Evolutionary conservation across 108 stramenopile species (phyloP), one percentile per base, ranked within the genome.

Genomic region (Stephanodiscus minutulus): DNA sequence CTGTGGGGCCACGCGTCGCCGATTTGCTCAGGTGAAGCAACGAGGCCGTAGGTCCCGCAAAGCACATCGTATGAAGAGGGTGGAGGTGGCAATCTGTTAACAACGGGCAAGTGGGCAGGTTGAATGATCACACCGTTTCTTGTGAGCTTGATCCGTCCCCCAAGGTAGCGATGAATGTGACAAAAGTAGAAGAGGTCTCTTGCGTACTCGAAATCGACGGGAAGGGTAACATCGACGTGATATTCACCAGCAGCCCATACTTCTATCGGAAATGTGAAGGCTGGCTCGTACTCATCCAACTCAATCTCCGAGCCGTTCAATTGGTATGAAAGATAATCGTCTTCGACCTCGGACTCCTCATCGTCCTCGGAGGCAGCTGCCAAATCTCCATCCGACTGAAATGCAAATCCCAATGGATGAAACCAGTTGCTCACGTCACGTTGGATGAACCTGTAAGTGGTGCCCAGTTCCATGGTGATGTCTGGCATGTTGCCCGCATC

Each of bases 141-240:
- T 1, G 91, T 73, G 20, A 94, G 74, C 65, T 90, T 85, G 79
- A 95, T 91, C n/a, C 90, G 64, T n/a, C 83, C 90, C 10, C 76
- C 70, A 84, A 91, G 87, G 21, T 52, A 59, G 52, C 76, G 58
- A 79, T 91, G 90, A 39, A 92, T 76, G 74, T 96, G 96, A 72
- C 96, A 96, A 66, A 94, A 96, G 78, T 93, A 94, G 58, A 96
- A 96, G 44, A 96, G 85, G 68, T 96, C 96, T 64, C 79, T 7
- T 3, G 61, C 68, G 56, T 61, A 84, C 10, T 39, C 50, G 10
- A 33, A 77, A 48, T 69, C 78, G 12, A 85, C 75, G 9, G 76
- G 24, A 27, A 92, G 81, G 11, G 68, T 84, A 41, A 92, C 66
- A 21, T 82, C 58, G 11, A 88, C 82, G 31, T 68, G 71, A 74